Evolutionary conservation across 441 rosid genomes (phyloP).

Genomic region (Erodium texanum): DNA sequence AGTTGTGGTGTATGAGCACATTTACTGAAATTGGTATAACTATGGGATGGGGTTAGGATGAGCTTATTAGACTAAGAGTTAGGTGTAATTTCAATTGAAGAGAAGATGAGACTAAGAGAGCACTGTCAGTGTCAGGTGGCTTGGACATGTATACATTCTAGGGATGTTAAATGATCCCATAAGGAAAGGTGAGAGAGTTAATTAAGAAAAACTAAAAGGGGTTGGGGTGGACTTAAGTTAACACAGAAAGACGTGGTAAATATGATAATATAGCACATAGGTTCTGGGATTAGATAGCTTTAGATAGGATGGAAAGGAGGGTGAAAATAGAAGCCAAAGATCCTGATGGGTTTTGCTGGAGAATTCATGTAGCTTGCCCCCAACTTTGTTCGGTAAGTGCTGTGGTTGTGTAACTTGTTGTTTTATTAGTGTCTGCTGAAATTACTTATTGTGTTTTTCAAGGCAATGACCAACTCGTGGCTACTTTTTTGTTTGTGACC

Average conservation of each 20-base stretch:
- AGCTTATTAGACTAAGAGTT: neutral
- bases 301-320: neutral
- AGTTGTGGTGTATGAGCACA: neutral
- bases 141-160: neutral
- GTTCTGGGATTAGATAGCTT: neutral
- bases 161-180: neutral
- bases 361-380: neutral
- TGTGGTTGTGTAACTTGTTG: neutral
- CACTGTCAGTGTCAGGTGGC: neutral
- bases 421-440: neutral
- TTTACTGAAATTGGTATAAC: neutral
- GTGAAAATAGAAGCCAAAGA: neutral
- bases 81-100: neutral
- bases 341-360: neutral
- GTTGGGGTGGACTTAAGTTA: neutral
- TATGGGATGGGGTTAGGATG: neutral
- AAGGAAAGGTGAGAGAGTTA: neutral
- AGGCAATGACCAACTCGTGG: neutral
- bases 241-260: neutral
- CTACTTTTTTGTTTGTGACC: neutral
- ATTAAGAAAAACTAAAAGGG: neutral
- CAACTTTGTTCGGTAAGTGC: neutral
- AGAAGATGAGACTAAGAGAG: neutral
- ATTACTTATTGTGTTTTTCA: neutral
- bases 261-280: neutral